Conservation (phyloP, 495 filamentous ascomycete species). For the Hyaloscypha hepaticicola region DNA sequence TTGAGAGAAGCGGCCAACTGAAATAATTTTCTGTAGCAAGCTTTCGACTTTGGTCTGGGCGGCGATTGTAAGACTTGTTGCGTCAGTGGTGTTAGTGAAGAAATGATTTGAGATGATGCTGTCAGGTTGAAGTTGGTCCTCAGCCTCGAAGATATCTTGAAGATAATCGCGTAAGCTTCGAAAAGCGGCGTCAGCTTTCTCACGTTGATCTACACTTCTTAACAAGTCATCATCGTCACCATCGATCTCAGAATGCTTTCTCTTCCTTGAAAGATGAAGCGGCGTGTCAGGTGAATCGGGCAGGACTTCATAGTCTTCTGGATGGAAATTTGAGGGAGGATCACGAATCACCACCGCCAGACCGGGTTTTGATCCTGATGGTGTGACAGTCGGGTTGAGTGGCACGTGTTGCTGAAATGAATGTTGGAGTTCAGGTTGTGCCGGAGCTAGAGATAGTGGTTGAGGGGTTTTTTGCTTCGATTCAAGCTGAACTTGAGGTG, state of each 20-base stretch:
- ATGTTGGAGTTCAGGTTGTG: background rate
- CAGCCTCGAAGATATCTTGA: constrained; percentile 73
- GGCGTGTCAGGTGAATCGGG: constrained; percentile 31
- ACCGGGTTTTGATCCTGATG: constrained; percentile 11
- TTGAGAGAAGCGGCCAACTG: constrained; percentile 62
- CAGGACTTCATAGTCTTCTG: constrained; percentile 28
- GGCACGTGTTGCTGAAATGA: background rate
- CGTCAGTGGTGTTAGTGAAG: constrained; percentile 37
- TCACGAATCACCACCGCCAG: constrained; percentile 27
- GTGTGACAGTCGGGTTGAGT: background rate
- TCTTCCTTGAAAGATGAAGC: constrained; percentile 28
- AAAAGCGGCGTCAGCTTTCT: constrained; percentile 72
- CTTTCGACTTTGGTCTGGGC: constrained; percentile 69
- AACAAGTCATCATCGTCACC: constrained; percentile 47
- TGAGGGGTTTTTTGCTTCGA: background rate
- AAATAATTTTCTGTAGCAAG: constrained; percentile 66
- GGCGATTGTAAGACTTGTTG: constrained; percentile 52
- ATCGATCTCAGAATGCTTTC: constrained; percentile 31
- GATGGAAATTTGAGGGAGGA: constrained; percentile 18
- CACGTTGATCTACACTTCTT: constrained; percentile 66
- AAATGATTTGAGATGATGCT: constrained; percentile 40
- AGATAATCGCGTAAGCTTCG: constrained; percentile 65
- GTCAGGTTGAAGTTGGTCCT: constrained; percentile 62
- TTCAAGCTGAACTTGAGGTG: constrained; percentile 1
- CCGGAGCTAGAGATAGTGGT: constrained; percentile 2